A percentile compares a stretch with the other conserved stretches of the same genome.
phyloP scores from a whole-genome alignment of 495 filamentous ascomycete species.

The Penicillium egyptiacum region DNA sequence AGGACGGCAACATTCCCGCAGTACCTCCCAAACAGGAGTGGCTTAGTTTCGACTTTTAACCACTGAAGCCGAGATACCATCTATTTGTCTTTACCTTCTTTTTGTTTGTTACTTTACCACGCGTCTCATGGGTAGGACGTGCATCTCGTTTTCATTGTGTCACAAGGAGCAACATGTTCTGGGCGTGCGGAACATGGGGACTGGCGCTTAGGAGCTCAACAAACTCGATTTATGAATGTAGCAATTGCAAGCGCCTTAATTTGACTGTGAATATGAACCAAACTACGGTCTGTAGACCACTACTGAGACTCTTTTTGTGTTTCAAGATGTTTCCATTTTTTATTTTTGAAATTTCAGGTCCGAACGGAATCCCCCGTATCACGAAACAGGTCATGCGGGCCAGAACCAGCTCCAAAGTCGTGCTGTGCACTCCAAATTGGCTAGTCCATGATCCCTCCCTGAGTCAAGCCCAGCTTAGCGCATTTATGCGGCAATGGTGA shows the following conservation, averaged over 20 bases:
- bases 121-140: background rate
- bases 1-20: constrained; percentile 62
- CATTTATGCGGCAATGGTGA: constrained; percentile 95
- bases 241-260: background rate
- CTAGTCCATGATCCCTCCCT: constrained; percentile 10
- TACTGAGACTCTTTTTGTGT: constrained; percentile 14
- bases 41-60: constrained; percentile 68
- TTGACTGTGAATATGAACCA: background rate
- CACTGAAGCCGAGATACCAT: background rate
- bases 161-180: background rate
- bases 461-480: constrained; percentile 21
- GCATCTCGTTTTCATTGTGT: background rate
- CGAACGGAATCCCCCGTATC: constrained; percentile 27
- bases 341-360: constrained; percentile 37
- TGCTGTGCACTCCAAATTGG: background rate
- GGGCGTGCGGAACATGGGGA: background rate
- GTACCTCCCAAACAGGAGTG: constrained; percentile 73
- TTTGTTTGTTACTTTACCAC: background rate
- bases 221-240: background rate
- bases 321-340: constrained; percentile 41
- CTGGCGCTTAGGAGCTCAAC: constrained; percentile 1
- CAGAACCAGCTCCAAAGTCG: background rate
- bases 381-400: constrained; percentile 8
- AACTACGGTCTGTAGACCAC: background rate
- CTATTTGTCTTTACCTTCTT: background rate